Base-by-base conservation (phyloP, 164 flowering plant genomes). In the Chimonanthus salicifolius region DNA sequence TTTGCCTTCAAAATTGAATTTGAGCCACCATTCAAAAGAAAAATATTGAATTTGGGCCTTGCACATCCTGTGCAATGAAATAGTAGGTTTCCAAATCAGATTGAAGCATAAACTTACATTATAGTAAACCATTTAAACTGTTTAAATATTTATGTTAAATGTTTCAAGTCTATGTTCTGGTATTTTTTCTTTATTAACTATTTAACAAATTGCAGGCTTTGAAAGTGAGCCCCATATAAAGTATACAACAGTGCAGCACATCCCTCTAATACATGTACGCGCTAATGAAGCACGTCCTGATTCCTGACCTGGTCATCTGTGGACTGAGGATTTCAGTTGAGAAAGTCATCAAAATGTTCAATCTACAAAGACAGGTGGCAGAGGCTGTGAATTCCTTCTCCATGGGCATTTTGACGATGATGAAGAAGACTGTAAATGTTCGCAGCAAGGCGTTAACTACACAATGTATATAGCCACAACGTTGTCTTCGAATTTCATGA, bases 401-500 rank as follows among this genome's bases (percentile, higher is more conserved):
- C 6, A 58, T 16, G 70, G 45, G 70, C 71, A 33, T 46, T 70
- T 72, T 45, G 65, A 46, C 69, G 16, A 66, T 47, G 45, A 62
- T 72, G 62, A 33, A 11, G 66, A 69, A 69, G 74, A 50, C 71
- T 64, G 73, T 48, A 66, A 46, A 21, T 63, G 77, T 45, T 75
- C 49, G 66, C 70, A 18, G 70, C 49, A 8, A 33, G 73, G 70
- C 44, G 70, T 49, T 75, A 44, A 33, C 33, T 20, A 20, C 33
- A 10, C 50, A 66, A 10, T 76, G 78, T 76, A 76, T 64, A 76
- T 76, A 71, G 70, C 74, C 7, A 51, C 44, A 43, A 20, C 20
- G 8, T 62, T 44, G 33, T 45, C n/a, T 64, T 44, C 13, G 5
- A 7, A 47, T 49, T 21, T 74, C 49, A 60, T 13, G 13, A 58